A percentile compares a stretch with the other conserved stretches of the same genome.
Evolutionary conservation across 768 basidiomycete species (phyloP).

Genomic region (Exidia glandulosa): DNA sequence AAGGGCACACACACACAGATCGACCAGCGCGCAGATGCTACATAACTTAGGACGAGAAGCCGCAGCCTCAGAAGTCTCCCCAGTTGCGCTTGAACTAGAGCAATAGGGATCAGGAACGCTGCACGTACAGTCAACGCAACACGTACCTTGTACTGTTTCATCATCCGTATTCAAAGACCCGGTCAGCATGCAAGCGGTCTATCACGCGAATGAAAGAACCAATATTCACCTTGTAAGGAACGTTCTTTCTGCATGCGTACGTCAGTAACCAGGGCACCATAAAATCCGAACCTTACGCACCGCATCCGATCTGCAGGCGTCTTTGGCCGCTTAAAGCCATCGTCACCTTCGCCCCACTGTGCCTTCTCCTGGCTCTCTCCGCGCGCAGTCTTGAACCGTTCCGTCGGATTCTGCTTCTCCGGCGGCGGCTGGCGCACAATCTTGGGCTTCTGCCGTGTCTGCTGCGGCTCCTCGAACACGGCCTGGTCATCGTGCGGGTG

Average conservation of each 20-base stretch:
- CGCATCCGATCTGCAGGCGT: conserved; percentile 69
- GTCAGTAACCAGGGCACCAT: not conserved
- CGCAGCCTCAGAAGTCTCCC: not conserved
- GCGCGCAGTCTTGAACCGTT: conserved; percentile 51
- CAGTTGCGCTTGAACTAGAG: not conserved
- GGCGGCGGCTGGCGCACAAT: conserved; percentile 48
- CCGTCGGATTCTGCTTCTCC: conserved; percentile 57
- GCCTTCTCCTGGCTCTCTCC: conserved; percentile 37
- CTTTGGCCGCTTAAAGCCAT: conserved; percentile 62
- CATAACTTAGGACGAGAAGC: not conserved
- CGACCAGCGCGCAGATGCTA: too few relatives aligned
- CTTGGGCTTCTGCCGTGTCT: conserved; percentile 28
- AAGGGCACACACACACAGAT: too few relatives aligned
- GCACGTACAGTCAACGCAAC: not conserved
- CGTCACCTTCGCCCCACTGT: conserved; percentile 63
- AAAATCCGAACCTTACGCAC: conserved; percentile 21
- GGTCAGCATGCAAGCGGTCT: not conserved
- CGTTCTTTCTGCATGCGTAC: conserved; percentile 43
- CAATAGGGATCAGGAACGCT: not conserved
- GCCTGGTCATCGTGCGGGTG: conserved; percentile 29
- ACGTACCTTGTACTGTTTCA: not conserved
- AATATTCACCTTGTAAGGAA: conserved; percentile 73
- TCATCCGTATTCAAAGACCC: not conserved
- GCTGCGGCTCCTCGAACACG: conserved; percentile 13
- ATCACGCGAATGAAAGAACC: not conserved